A percentile compares a stretch with the other conserved stretches of the same genome.
Conservation (phyloP, 108 stramenopile genomes). For the Stephanodiscus triporus region DNA sequence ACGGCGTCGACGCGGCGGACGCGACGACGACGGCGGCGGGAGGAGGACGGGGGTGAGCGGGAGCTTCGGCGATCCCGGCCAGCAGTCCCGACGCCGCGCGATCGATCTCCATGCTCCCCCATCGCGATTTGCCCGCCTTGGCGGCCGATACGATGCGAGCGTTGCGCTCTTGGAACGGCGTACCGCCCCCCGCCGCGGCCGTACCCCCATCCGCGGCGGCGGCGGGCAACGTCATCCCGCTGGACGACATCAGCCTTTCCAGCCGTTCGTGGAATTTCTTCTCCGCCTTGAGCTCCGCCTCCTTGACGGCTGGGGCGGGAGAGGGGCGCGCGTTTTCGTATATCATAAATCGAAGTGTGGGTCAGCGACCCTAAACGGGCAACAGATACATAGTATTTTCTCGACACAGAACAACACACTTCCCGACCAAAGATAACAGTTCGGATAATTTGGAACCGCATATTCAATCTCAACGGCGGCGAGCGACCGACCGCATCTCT, state of each 20-base stretch:
- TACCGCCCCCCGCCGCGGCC: conserved; percentile 7
- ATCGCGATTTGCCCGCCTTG: conserved; percentile 46
- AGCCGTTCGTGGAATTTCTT: conserved; percentile 49
- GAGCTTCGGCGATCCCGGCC: too few species aligned
- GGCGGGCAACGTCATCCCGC: conserved; percentile 2
- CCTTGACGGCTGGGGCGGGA: conserved; percentile 16
- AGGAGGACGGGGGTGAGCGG: too few species aligned
- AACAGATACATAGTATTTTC: too few species aligned
- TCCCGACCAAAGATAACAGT: too few species aligned
- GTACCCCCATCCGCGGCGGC: neutral
- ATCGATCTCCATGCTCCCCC: conserved; percentile 46
- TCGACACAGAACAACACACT: too few species aligned
- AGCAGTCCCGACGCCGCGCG: conserved; percentile 14
- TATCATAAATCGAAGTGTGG: too few species aligned
- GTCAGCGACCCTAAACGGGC: too few species aligned
- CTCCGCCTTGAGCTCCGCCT: conserved; percentile 60
- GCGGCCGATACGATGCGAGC: conserved; percentile 38
- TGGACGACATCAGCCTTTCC: conserved; percentile 27
- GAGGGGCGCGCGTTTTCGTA: too few species aligned
- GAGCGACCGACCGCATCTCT: too few species aligned
- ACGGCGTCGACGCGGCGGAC: conserved; percentile 25
- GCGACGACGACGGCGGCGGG: conserved; percentile 7
- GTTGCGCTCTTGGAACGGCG: conserved; percentile 48
- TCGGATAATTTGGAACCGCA: too few species aligned
- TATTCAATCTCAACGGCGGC: too few species aligned